Conservation (phyloP, 2,329 filamentous ascomycete species). For the Westerdykella sp. region DNA sequence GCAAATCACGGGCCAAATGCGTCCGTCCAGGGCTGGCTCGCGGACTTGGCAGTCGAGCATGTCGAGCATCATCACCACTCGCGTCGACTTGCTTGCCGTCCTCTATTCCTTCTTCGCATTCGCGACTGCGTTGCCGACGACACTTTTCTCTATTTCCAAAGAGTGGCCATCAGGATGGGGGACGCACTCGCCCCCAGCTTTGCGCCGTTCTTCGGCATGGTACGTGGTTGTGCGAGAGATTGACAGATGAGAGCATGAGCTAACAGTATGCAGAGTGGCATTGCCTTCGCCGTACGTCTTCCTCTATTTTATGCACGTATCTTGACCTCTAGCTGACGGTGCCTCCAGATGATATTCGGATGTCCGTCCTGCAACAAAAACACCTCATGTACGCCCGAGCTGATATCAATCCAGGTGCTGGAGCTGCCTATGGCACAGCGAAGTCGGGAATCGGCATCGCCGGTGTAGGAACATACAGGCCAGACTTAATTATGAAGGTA, state of each 20-base stretch:
- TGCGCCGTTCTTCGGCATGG: constrained; percentile 84
- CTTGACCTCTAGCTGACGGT: constrained; percentile 18
- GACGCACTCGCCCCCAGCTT: constrained; percentile 66
- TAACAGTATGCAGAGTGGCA: constrained; percentile 57
- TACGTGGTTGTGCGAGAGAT: constrained; percentile 41
- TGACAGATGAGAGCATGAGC: constrained; percentile 20
- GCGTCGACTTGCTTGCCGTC: too few species aligned
- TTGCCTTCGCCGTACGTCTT: constrained; percentile 57
- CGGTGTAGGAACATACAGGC: constrained; percentile 76
- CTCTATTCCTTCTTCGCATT: too few species aligned
- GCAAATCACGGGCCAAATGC: neutral
- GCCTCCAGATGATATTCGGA: constrained; percentile 65
- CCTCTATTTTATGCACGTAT: constrained; percentile 4
- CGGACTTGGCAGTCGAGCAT: too few species aligned
- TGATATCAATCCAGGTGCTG: constrained; percentile 47
- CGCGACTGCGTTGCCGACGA: too few species aligned
- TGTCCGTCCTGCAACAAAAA: constrained; percentile 48
- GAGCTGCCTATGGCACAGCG: constrained; percentile 80
- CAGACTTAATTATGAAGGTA: constrained; percentile 89
- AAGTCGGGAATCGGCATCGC: constrained; percentile 86
- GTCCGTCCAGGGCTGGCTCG: neutral
- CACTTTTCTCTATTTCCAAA: too few species aligned
- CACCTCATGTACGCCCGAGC: constrained; percentile 3
- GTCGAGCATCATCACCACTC: too few species aligned
- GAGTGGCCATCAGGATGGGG: constrained; percentile 11